These are phyloP conservation scores for Phytophthora uliginosa DNA, from an alignment of 352 stramenopile species.

Conservation along the genomic window DNA sequence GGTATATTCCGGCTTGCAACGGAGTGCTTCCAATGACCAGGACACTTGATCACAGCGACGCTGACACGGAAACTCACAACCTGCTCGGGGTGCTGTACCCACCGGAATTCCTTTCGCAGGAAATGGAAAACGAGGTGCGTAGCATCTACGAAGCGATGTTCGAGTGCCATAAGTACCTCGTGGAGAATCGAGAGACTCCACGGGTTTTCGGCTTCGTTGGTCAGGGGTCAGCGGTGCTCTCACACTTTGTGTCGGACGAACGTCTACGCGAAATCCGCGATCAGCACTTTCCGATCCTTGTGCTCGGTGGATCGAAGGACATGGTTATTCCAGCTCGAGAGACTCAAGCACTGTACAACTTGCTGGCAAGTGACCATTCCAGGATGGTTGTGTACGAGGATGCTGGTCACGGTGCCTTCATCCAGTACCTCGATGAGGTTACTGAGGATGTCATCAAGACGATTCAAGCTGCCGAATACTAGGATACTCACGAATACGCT, in stretches of 20 bases:
- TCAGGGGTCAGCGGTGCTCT: slow-evolving; percentile 43
- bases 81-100: slow-evolving; percentile 44
- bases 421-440: slow-evolving; percentile 58
- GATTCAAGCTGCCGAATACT: slow-evolving; percentile 19
- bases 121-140: slow-evolving; percentile 35
- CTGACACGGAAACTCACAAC: slow-evolving; percentile 42
- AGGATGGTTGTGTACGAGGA: slow-evolving; percentile 49
- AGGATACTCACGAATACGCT: background rate
- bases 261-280: slow-evolving; percentile 50
- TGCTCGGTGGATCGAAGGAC: slow-evolving; percentile 44
- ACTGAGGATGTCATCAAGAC: slow-evolving; percentile 43
- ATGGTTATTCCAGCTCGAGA: slow-evolving; percentile 41
- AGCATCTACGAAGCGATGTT: slow-evolving; percentile 43
- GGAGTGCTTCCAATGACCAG: slow-evolving; percentile 38
- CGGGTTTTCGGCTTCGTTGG: slow-evolving; percentile 44
- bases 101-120: slow-evolving; percentile 38
- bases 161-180: slow-evolving; percentile 47
- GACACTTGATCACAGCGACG: slow-evolving; percentile 36
- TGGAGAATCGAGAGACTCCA: slow-evolving; percentile 35
- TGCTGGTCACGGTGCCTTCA: slow-evolving; percentile 50
- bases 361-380: slow-evolving; percentile 41
- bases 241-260: slow-evolving; percentile 50
- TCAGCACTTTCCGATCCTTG: slow-evolving; percentile 43
- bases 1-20: slow-evolving; percentile 43
- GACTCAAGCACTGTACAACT: slow-evolving; percentile 35